A percentile compares a stretch with the other conserved stretches of the same genome.
Evolutionary conservation across 129 eudicot species (phyloP).

Genomic region (Arctium minus): DNA sequence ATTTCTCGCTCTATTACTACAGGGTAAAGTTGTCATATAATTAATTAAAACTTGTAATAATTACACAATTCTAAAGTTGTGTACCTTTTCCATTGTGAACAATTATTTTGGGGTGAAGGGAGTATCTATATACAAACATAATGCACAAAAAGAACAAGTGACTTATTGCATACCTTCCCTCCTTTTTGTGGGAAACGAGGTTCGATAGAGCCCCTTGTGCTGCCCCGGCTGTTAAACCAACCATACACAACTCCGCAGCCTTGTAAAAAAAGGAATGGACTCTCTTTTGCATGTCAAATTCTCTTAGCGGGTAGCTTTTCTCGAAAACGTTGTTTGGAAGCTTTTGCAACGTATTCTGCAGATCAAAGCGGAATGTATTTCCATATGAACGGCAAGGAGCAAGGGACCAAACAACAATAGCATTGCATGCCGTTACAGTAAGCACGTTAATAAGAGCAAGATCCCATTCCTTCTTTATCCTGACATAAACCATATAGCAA

Average conservation of each 20-base stretch:
- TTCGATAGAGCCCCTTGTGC: conserved; percentile 82
- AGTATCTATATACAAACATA: background rate
- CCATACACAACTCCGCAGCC: conserved; percentile 93
- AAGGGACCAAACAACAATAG: conserved; percentile 86
- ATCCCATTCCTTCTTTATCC: conserved; percentile 98
- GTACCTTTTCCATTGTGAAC: background rate
- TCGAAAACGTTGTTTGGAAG: conserved; percentile 94
- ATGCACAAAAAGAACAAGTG: conserved; percentile 1
- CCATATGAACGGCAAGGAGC: conserved; percentile 99
- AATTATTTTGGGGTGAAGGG: no score
- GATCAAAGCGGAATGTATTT: conserved; percentile 79
- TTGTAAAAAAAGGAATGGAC: conserved; percentile 83
- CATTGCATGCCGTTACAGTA: conserved; percentile 91
- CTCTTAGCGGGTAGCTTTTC: conserved; percentile 79
- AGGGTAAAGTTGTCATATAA: background rate
- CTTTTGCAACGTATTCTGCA: conserved; percentile 91
- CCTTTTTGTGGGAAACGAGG: conserved; percentile 63
- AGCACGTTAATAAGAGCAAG: conserved; percentile 92
- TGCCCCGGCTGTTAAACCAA: conserved; percentile 89
- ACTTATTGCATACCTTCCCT: conserved; percentile 55
- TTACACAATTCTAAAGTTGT: background rate
- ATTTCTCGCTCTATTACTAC: background rate
- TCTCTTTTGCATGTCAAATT: conserved; percentile 89
- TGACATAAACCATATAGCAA: conserved; percentile 1
- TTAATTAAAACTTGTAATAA: background rate